Evolutionary conservation across 2,329 filamentous ascomycete species (phyloP), one percentile per base, ranked within the genome.

Genomic region (Ceratocystis smalleyi): DNA sequence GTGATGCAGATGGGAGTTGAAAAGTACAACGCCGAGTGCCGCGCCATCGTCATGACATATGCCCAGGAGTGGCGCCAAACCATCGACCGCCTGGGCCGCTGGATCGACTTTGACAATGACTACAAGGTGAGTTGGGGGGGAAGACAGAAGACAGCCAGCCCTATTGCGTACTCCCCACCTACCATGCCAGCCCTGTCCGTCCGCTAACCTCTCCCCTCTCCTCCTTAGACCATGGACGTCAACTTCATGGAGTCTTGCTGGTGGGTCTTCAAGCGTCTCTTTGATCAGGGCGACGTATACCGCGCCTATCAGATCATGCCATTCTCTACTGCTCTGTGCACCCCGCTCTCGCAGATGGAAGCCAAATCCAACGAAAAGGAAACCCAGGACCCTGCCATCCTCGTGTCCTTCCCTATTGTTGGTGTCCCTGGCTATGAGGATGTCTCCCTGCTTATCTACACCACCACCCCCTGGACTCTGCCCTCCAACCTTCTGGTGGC

Each of bases 11-110:
- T 94, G 70, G 90, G 90, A 61, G 83, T 95, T 68, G 86, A 81
- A 68, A 86, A 86, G 70, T 95, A 95, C 77, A 95, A 95, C 73
- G 84, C 81, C 67, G 87, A 94, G 76, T 95, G 90, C 75, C 81
- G 85, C 68, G 84, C 87, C 67, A 94, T 95, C 73, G 90, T 95
- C 68, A 92, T 95, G 88, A 82, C 85, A 71, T 95, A 86, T 73
- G 83, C 88, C 7, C 75, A 79, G 15, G 89, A 95, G 72, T 95
- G 90, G 90, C 82, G 88, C 71, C 77, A 83, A 68, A 92, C 87
- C 49, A 87, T 89, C 70, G 84, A 87, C 64, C 76, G 86, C 65
- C 72, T 89, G 60, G 87, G 86, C 59, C 80, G 87, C 65, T 89
- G 87, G 87, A 87, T 89, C 70, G 87, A 89, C 73, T 89, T 89